phyloP scores from a whole-genome alignment of 2,329 filamentous ascomycete species.

The Allantophomopsis lycopodina region DNA sequence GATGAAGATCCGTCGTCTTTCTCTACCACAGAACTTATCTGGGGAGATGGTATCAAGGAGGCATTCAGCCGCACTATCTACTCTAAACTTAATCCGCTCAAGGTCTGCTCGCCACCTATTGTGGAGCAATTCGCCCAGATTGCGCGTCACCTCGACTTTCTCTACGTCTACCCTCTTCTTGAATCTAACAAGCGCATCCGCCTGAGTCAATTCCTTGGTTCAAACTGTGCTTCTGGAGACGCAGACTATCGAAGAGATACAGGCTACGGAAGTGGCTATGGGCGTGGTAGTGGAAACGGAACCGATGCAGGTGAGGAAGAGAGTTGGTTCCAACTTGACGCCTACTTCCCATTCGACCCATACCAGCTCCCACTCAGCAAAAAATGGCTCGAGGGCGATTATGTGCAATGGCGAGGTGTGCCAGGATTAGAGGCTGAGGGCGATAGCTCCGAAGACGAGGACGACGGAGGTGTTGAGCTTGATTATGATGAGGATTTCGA shows the following conservation, averaged over 20 bases:
- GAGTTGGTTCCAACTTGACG: constrained; percentile 72
- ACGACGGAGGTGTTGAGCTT: neutral
- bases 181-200: constrained; percentile 88
- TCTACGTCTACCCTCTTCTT: constrained; percentile 79
- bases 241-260: constrained; percentile 40
- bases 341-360: constrained; percentile 95
- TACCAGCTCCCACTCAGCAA: constrained; percentile 83
- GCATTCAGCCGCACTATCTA: constrained; percentile 67
- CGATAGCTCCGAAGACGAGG: constrained; percentile 14
- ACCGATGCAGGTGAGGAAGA: constrained; percentile 46
- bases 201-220: constrained; percentile 55
- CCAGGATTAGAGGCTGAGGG: constrained; percentile 51
- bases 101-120: constrained; percentile 83
- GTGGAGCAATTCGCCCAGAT: constrained; percentile 86
- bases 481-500: neutral
- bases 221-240: constrained; percentile 25
- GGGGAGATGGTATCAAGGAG: constrained; percentile 63
- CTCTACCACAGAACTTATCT: constrained; percentile 60
- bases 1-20: constrained; percentile 47
- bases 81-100: constrained; percentile 84
- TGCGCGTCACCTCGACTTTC: constrained; percentile 69
- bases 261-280: constrained; percentile 34
- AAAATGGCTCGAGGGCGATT: constrained; percentile 76
- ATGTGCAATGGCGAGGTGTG: constrained; percentile 67
- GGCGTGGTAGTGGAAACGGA: constrained; percentile 1